Evolutionary conservation across 2,329 filamentous ascomycete genomes (phyloP), one percentile per base, ranked within the genome.

Genomic region (Fonsecaea monophora): DNA sequence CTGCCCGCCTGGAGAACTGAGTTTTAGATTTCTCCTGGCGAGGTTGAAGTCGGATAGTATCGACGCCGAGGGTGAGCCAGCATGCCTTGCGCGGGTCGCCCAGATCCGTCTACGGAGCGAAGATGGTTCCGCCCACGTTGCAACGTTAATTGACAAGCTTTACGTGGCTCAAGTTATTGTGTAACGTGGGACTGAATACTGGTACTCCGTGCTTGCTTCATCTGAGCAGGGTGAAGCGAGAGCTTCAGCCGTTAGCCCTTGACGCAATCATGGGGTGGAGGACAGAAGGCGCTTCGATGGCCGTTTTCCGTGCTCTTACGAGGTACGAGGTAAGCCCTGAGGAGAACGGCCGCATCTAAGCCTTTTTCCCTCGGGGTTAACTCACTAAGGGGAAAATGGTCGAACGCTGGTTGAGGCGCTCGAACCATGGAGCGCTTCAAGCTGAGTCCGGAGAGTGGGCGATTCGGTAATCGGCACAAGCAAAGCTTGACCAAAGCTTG

Each of bases 401-500:
- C 59, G 48, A 54, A 40, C 42, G 32, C 30, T 35, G 37, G 59
- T 9, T 9, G 72, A 62, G 72, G 74, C 3, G 76, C 84, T 21
- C 61, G 32, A 59, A 60, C 42, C 60, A 48, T 35, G 13, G 6
- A 32, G 21, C 64, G 68, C 68, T 63, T 70, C 68, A 70, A 56
- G 48, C 63, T 68, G 68, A 70, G 66, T 62, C 68, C 55, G 54
- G 68, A 40, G 38, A 65, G 13, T 25, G 8, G 21, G 4, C 18
- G 53, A 60, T 37, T 70, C 66, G 68, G 60, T 35, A 38, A 70
- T 68, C 66, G 63, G 60, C 65, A 76, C 73, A 45, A 72, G 83
- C n/a, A 76, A 77, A 65, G 76, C 85, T 56, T 78, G 76, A 67
- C 81, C 81, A 35, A 73, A 62, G 78, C 82, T 15, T 83, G 15